Evolutionary conservation across 2,329 filamentous ascomycete genomes (phyloP).

Genomic region (Calonectria fujianensis): DNA sequence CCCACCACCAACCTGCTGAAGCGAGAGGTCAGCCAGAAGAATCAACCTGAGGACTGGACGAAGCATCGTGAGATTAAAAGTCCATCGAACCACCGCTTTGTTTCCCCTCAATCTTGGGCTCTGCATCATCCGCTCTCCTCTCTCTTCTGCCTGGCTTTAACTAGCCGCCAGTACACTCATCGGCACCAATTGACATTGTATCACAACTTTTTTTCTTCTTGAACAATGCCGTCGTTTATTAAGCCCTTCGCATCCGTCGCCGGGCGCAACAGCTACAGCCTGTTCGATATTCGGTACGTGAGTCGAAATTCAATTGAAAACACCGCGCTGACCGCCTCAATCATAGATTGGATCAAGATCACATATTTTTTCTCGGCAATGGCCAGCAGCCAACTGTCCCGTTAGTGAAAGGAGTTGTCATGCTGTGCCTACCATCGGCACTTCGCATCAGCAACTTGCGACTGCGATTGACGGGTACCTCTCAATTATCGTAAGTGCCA

Average conservation of each 20-base stretch:
- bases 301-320: background rate
- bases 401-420: conserved; percentile 81
- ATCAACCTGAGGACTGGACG: background rate
- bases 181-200: background rate
- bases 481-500: conserved; percentile 76
- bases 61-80: conserved; percentile 27
- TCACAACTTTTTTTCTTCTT: background rate
- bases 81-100: background rate
- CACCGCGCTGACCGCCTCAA: background rate
- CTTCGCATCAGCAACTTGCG: conserved; percentile 83
- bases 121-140: background rate
- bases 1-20: conserved; percentile 13
- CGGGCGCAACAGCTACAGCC: conserved; percentile 10
- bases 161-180: background rate
- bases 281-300: conserved; percentile 18
- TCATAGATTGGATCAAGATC: conserved; percentile 82
- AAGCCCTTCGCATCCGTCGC: conserved; percentile 12
- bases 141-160: too few relatives aligned
- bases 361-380: conserved; percentile 84
- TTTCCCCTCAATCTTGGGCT: background rate
- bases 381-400: conserved; percentile 85
- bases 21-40: conserved; percentile 13
- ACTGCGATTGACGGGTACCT: conserved; percentile 80
- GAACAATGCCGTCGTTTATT: conserved; percentile 15
- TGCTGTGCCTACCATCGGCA: conserved; percentile 81